These are phyloP conservation scores for Penicillium occitanis DNA, from an alignment of 2,329 filamentous ascomycete species.

Conservation along the genomic window DNA sequence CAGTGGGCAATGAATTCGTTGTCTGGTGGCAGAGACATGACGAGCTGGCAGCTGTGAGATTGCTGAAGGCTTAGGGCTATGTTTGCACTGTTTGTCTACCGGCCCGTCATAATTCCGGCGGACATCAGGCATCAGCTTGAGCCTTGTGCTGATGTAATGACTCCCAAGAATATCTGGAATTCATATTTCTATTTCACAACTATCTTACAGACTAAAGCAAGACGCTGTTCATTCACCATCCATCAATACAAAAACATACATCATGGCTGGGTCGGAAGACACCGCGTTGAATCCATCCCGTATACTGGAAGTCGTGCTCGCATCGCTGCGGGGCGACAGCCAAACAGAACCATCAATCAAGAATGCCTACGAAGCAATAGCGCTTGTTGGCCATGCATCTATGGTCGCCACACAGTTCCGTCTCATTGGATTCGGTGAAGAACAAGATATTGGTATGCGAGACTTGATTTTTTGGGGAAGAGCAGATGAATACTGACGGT, in stretches of 20 bases:
- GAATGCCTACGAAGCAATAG: conserved; percentile 72
- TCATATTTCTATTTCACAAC: not conserved
- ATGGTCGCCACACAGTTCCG: conserved; percentile 79
- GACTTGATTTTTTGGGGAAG: not conserved
- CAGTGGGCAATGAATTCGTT: not conserved
- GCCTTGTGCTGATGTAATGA: conserved; percentile 10
- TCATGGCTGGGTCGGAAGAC: conserved; percentile 18
- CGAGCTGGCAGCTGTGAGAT: not conserved
- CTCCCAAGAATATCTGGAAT: not conserved
- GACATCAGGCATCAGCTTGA: conserved; percentile 11
- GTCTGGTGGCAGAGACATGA: not conserved
- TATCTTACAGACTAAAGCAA: not conserved
- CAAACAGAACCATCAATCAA: conserved; percentile 35
- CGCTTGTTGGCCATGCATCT: conserved; percentile 78
- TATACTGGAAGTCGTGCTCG: conserved; percentile 35
- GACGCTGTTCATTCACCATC: not conserved
- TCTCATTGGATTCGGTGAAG: conserved; percentile 80
- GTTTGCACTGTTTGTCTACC: conserved; percentile 19
- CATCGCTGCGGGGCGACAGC: conserved; percentile 32
- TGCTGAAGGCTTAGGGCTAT: not conserved
- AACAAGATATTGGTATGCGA: conserved; percentile 64
- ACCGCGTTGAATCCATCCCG: conserved; percentile 19
- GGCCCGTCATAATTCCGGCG: conserved; percentile 18
- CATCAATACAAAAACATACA: not conserved
- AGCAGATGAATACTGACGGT: conserved; percentile 5